A percentile compares a stretch with the other conserved stretches of the same genome.
phyloP scores from a whole-genome alignment of 2,329 filamentous ascomycete species.

The Geosmithia putterillii region DNA sequence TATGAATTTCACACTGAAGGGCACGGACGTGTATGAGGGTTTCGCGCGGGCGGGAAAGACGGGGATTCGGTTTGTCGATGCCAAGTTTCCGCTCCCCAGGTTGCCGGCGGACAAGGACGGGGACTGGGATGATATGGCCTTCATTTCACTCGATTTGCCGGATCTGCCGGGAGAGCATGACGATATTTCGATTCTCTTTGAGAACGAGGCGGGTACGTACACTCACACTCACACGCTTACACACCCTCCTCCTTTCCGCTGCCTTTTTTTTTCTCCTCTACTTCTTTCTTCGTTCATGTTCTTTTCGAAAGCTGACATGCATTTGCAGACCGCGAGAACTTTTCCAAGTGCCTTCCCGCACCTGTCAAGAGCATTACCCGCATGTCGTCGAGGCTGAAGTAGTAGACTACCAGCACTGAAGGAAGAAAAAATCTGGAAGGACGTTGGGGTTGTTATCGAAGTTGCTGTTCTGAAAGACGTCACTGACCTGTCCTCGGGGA shows the following conservation, averaged over 20 bases:
- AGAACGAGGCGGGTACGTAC: slow-evolving; percentile 63
- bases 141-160: slow-evolving; percentile 75
- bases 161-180: slow-evolving; percentile 89
- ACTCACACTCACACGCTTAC: too few relatives aligned
- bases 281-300: neutral
- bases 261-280: neutral
- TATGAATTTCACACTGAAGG: slow-evolving; percentile 80
- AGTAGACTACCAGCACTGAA: too few relatives aligned
- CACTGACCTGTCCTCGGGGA: too few relatives aligned
- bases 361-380: slow-evolving; percentile 33
- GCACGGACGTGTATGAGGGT: slow-evolving; percentile 70
- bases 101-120: slow-evolving; percentile 36
- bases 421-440: neutral
- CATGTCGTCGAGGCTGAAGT: slow-evolving; percentile 3
- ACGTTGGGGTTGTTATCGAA: too few relatives aligned
- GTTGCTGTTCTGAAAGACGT: too few relatives aligned
- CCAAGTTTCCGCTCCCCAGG: slow-evolving; percentile 76
- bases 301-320: too few relatives aligned
- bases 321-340: slow-evolving; percentile 37
- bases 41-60: slow-evolving; percentile 53
- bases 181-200: slow-evolving; percentile 78
- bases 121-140: slow-evolving; percentile 51
- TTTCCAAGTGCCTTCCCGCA: slow-evolving; percentile 41
- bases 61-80: slow-evolving; percentile 71
- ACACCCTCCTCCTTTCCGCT: too few relatives aligned